Evolutionary conservation across 352 stramenopile species (phyloP).

Genomic region (Phytophthora colocasiae): DNA sequence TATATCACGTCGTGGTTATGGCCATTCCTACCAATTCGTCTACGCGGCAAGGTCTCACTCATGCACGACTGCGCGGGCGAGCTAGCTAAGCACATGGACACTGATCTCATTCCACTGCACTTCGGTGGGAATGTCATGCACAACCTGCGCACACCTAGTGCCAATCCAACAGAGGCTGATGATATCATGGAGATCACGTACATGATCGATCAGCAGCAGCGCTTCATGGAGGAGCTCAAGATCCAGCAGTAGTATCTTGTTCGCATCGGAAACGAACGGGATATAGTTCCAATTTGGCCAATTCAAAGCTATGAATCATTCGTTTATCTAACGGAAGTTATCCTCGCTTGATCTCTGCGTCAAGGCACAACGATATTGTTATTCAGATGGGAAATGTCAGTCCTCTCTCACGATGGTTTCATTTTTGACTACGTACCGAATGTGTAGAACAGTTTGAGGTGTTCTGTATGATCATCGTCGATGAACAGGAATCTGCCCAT

Average conservation of each 20-base stretch:
- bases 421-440: conserved; percentile 58
- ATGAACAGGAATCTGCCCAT: conserved; percentile 78
- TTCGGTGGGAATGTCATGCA: conserved; percentile 56
- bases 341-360: conserved; percentile 66
- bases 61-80: conserved; percentile 64
- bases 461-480: conserved; percentile 72
- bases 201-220: conserved; percentile 66
- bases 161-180: conserved; percentile 26
- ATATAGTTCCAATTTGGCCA: conserved; percentile 1
- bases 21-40: conserved; percentile 59
- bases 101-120: conserved; percentile 59
- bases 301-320: conserved; percentile 8
- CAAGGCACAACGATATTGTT: not conserved
- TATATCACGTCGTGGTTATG: conserved; percentile 59
- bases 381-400: not conserved
- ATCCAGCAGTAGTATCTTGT: conserved; percentile 11
- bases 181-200: conserved; percentile 59
- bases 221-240: conserved; percentile 52
- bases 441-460: conserved; percentile 80
- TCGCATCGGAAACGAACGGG: conserved; percentile 12
- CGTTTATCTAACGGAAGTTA: conserved; percentile 14
- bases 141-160: conserved; percentile 33
- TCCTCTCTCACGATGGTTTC: not conserved
- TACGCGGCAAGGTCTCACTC: conserved; percentile 67
- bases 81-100: conserved; percentile 65